Conservation (phyloP, 2,329 filamentous ascomycete genomes). For the Beauveria rudraprayagi region DNA sequence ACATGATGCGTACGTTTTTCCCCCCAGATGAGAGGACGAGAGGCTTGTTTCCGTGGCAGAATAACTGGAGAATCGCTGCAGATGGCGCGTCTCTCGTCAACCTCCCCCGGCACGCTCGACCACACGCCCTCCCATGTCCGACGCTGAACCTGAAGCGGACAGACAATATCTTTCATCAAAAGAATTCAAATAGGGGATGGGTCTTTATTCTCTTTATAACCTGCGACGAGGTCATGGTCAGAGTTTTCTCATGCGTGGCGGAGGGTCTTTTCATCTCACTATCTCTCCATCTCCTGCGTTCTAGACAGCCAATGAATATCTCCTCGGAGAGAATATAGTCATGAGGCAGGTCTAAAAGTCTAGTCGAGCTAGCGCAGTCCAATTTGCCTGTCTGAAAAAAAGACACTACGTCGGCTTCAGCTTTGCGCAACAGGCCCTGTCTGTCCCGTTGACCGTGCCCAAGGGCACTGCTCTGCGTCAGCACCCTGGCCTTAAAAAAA, state of each 20-base stretch:
- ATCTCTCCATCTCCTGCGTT: background rate
- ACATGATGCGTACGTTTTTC: background rate
- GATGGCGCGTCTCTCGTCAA: slow-evolving; percentile 5
- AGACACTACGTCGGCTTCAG: slow-evolving; percentile 3
- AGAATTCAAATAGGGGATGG: background rate
- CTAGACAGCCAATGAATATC: background rate
- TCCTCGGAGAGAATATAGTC: background rate
- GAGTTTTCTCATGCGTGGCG: background rate
- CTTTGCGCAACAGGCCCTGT: background rate
- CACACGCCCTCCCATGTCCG: slow-evolving; percentile 4
- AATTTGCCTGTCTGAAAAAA: background rate
- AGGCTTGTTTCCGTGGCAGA: slow-evolving; percentile 5
- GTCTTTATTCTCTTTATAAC: background rate
- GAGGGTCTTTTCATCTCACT: background rate
- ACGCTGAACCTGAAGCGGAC: background rate
- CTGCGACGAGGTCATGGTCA: background rate
- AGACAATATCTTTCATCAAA: background rate
- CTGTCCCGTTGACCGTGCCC: background rate
- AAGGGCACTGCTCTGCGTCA: background rate
- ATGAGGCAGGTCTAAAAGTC: too few relatives aligned
- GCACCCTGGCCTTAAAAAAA: background rate
- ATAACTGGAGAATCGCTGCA: slow-evolving; percentile 1
- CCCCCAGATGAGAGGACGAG: background rate
- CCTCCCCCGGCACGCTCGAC: background rate
- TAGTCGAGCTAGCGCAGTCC: background rate